These are phyloP conservation scores for Globisporangium nodosum DNA, from an alignment of 352 stramenopile genomes.

Conservation along the genomic window DNA sequence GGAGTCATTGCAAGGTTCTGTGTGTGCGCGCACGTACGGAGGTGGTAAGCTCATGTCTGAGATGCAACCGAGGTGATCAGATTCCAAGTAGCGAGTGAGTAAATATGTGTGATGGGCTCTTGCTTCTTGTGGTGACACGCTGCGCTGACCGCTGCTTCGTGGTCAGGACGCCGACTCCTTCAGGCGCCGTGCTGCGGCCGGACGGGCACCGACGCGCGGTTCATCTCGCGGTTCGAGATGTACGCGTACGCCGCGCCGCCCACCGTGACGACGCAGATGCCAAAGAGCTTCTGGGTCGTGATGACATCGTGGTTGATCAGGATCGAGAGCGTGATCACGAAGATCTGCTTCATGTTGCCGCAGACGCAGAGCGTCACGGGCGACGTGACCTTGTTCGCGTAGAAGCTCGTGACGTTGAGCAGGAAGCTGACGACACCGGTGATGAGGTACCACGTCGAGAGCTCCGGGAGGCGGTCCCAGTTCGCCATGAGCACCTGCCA, in stretches of 20 bases:
- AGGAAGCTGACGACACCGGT: constrained; percentile 89
- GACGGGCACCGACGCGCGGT: constrained; percentile 36
- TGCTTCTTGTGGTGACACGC: background rate
- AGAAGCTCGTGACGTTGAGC: constrained; percentile 93
- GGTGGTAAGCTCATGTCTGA: too few species aligned
- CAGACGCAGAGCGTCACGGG: constrained; percentile 93
- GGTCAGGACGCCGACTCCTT: background rate
- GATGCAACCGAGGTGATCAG: too few species aligned
- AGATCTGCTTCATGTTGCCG: constrained; percentile 93
- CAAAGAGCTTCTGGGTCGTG: constrained; percentile 58
- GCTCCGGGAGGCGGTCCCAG: constrained; percentile 54
- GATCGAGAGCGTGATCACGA: constrained; percentile 79
- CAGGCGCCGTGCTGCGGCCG: constrained; percentile 14
- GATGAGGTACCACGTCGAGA: constrained; percentile 74
- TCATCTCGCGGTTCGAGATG: constrained; percentile 73
- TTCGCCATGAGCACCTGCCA: constrained; percentile 52
- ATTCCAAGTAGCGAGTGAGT: too few species aligned
- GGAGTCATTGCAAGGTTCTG: too few species aligned
- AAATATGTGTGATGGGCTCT: background rate
- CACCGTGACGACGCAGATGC: constrained; percentile 63
- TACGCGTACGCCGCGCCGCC: constrained; percentile 68
- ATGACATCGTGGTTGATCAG: constrained; percentile 71
- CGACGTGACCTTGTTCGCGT: constrained; percentile 93
- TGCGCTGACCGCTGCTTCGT: background rate
- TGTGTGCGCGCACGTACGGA: too few species aligned